Evolutionary conservation across 495 filamentous ascomycete genomes (phyloP), one percentile per base, ranked within the genome.

Genomic region (Podospora pseudopauciseta): DNA sequence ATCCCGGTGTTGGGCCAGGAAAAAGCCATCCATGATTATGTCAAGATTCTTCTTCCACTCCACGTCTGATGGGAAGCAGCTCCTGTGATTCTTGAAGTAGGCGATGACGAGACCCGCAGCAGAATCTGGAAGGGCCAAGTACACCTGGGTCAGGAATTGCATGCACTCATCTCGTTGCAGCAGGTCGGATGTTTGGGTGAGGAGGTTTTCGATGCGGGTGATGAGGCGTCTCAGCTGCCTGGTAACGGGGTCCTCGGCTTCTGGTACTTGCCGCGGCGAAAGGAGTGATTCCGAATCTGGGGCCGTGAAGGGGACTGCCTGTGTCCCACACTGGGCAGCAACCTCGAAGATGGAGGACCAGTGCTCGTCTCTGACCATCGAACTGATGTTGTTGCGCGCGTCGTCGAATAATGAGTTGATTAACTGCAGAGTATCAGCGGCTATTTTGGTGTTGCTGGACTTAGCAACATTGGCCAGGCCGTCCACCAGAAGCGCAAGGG

Each of bases 21-120:
- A 86, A 70, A 97, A 90, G 13, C 85, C 82, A 28, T 86, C 81
- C 61, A 93, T 80, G 1, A 95, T 79, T 7, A 83, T 79, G 27
- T 78, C 83, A 27, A 89, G 85, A 68, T 91, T 89, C 5, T 79
- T 78, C 34, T 89, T 80, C 89, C 92, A 97, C 9, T 85, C 76
- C 16, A 80, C 75, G 73, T 88, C 88, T 4, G 88, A 91, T 27
- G 91, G 92, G 66, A 88, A 90, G 69, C 90, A 92, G 65, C 88
- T 88, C 30, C 86, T 80, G 65, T 86, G 84, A 68, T 89, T 82
- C 32, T 79, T 80, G 67, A 87, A 88, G 68, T 89, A 81, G 15
- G 86, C 82, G 53, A 91, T 81, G 27, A 91, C 78, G 7, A 86
- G 73, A 34, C 82, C 80, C 2, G 85, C 87, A 15, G 85, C 82